These are phyloP conservation scores for Candida nanaspora DNA, from an alignment of 805 yeast genomes.

Conservation along the genomic window DNA sequence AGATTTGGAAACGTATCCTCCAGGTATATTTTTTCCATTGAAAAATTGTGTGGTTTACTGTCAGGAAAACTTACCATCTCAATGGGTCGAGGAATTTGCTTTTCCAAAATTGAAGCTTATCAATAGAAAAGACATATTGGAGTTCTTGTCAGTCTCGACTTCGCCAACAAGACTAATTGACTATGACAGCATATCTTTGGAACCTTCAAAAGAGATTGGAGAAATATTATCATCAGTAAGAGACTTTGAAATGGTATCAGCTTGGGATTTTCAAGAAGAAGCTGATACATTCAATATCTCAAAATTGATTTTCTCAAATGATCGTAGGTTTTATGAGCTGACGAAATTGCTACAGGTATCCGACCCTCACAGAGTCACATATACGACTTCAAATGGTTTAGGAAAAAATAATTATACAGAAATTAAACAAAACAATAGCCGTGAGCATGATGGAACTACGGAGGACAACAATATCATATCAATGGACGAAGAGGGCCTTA, in stretches of 20 bases:
- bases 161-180: not conserved
- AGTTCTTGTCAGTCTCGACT: constrained; percentile 3
- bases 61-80: constrained; percentile 45
- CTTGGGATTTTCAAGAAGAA: constrained; percentile 69
- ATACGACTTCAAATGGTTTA: no score
- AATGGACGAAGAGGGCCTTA: no score
- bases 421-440: constrained; percentile 8
- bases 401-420: no score
- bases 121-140: constrained; percentile 59
- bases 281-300: constrained; percentile 64
- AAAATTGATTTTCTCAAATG: constrained; percentile 65
- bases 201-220: constrained; percentile 31
- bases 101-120: constrained; percentile 43
- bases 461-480: not conserved
- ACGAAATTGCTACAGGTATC: constrained; percentile 67
- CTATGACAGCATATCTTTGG: not conserved
- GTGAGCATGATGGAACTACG: not conserved
- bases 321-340: constrained; percentile 73
- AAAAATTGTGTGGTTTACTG: constrained; percentile 50
- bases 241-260: constrained; percentile 40
- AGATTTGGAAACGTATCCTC: constrained; percentile 63
- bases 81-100: constrained; percentile 28
- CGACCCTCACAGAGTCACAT: constrained; percentile 46
- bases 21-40: constrained; percentile 63
- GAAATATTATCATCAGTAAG: constrained; percentile 31